Evolutionary conservation across 345 rosid genomes (phyloP), one percentile per base, ranked within the genome.

Genomic region (Salix dunnii): DNA sequence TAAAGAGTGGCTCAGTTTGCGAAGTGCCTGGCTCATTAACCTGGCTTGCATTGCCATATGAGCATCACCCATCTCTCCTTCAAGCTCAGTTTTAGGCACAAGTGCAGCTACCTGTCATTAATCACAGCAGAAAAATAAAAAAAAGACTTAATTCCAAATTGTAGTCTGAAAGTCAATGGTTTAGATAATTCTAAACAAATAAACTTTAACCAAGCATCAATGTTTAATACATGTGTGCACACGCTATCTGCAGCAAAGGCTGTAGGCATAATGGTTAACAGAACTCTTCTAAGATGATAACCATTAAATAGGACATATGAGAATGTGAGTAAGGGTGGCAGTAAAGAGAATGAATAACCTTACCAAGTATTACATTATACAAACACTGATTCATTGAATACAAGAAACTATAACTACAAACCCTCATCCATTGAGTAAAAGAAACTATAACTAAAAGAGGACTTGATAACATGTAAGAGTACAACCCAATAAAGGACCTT

Each of bases 21-120:
- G 97, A 69, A 96, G 95, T 35, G 99, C 98, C 86, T 94, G 99
- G 82, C 97, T 96, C 99, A 94, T 96, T 81, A 96, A 82, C 80
- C 99, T 91, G 63, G 99, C 99, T 89, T 93, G 98, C 98, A 96
- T 85, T 78, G 99, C 97, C 97, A 96, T 93, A 83, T 96, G 97
- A 74, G 97, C 99, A 86, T 96, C 98, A 78, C 99, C 99, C 98
- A 94, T 96, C 91, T 94, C 98, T 0, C 99, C 98, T 36, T 96
- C 98, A 27, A 96, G 99, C 84, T 96, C 99, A 79, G 93, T 84
- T 88, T 92, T 92, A 75, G 99, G 99, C 79, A 96, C 99, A 74
- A 96, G 92, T n/a, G 99, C 97, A 76, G 99, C 99, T 16, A 96
- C 99, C 99, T 96, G 84, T 33, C 16, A 76, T 70, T 60, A 67